Evolutionary conservation across 2,329 filamentous ascomycete genomes (phyloP).

Genomic region (Penicillium freii): DNA sequence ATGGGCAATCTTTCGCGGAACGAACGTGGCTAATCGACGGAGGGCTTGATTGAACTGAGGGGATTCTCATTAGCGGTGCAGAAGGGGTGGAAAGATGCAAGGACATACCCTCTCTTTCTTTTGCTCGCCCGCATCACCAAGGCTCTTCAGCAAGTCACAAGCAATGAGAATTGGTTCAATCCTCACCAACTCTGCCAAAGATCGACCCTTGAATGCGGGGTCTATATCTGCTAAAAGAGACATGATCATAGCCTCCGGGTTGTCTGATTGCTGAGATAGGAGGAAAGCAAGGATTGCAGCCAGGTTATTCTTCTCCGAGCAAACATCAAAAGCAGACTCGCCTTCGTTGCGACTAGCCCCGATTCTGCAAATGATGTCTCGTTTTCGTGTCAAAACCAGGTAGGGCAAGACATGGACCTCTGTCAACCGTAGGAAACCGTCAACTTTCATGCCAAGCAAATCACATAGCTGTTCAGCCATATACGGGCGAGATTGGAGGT

Average conservation of each 20-base stretch:
- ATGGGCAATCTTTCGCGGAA: constrained; percentile 49
- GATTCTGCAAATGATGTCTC: constrained; percentile 76
- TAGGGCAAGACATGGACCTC: constrained; percentile 82
- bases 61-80: background rate
- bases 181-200: constrained; percentile 67
- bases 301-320: constrained; percentile 58
- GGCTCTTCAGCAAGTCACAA: constrained; percentile 76
- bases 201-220: constrained; percentile 64
- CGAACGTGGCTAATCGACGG: constrained; percentile 50
- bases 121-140: constrained; percentile 63
- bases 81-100: constrained; percentile 47
- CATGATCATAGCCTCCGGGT: constrained; percentile 67
- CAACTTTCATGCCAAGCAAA: constrained; percentile 71
- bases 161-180: constrained; percentile 73
- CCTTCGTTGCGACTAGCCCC: constrained; percentile 63
- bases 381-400: constrained; percentile 74
- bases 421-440: constrained; percentile 70
- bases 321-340: constrained; percentile 59
- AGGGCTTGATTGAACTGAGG: constrained; percentile 51
- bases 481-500: constrained; percentile 76
- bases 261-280: constrained; percentile 59
- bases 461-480: constrained; percentile 78
- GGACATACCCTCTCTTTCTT: constrained; percentile 44
- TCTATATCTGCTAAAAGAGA: constrained; percentile 67
- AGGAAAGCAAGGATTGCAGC: constrained; percentile 59